Conservation (phyloP, 1,139 yeast genomes). For the Hanseniaspora uvarum region DNA sequence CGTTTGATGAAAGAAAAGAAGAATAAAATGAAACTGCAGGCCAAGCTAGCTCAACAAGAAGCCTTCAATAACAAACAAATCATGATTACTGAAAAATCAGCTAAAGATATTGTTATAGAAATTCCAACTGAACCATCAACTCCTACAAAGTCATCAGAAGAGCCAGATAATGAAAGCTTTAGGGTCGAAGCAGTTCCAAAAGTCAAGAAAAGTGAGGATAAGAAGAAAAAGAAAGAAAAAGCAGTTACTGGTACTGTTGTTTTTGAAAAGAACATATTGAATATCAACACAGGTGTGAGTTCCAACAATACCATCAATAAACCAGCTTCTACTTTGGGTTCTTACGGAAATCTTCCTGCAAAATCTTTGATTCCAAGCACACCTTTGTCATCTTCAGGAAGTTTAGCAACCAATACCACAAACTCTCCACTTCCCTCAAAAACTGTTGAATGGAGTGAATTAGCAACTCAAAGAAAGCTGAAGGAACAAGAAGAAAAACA, state of each 20-base stretch:
- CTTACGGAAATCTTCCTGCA: neutral
- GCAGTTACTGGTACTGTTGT: neutral
- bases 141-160: neutral
- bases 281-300: neutral
- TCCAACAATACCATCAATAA: neutral
- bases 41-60: conserved; percentile 29
- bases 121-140: neutral
- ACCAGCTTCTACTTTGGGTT: neutral
- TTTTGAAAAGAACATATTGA: neutral
- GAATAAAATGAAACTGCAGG: conserved; percentile 29
- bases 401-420: neutral
- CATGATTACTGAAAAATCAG: conserved; percentile 20
- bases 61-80: conserved; percentile 20
- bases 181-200: conserved; percentile 7
- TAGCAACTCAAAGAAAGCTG: conserved; percentile 13
- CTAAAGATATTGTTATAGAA: conserved; percentile 15
- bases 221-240: neutral
- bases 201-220: conserved; percentile 7
- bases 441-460: conserved; percentile 14
- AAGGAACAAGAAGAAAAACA: conserved; percentile 7
- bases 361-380: neutral
- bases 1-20: conserved; percentile 31
- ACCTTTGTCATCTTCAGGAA: neutral
- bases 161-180: neutral
- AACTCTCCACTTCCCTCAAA: neutral